Conservation (phyloP, 805 yeast genomes). For the Scheffersomyces amazonensis region DNA sequence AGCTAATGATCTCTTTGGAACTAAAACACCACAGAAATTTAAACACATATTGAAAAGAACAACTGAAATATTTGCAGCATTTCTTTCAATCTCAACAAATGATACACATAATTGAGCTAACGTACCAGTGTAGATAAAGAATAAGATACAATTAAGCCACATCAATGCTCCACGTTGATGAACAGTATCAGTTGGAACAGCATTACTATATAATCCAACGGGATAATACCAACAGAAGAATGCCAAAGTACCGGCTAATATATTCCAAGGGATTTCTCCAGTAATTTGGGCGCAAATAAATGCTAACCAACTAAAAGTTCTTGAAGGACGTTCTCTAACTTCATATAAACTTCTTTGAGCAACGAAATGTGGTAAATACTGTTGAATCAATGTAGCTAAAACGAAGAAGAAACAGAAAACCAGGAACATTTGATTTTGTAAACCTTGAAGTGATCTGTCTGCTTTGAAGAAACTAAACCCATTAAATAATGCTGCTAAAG, state of each 20-base stretch:
- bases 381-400: slow-evolving; percentile 57
- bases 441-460: slow-evolving; percentile 25
- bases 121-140: slow-evolving; percentile 54
- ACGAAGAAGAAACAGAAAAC: slow-evolving; percentile 64
- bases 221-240: slow-evolving; percentile 56
- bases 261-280: slow-evolving; percentile 66
- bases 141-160: slow-evolving; percentile 41
- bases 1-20: slow-evolving; percentile 49
- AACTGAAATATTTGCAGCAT: slow-evolving; percentile 61
- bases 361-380: slow-evolving; percentile 54
- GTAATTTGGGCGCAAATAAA: slow-evolving; percentile 60
- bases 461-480: slow-evolving; percentile 69
- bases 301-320: slow-evolving; percentile 64
- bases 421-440: slow-evolving; percentile 70
- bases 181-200: slow-evolving; percentile 16
- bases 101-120: slow-evolving; percentile 60
- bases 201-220: slow-evolving; percentile 22
- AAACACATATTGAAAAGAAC: slow-evolving; percentile 60
- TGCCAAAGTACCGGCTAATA: slow-evolving; percentile 61
- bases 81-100: slow-evolving; percentile 55
- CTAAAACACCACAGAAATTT: slow-evolving; percentile 78
- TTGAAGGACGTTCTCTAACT: slow-evolving; percentile 71
- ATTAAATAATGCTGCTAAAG: slow-evolving; percentile 53
- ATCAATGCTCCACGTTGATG: slow-evolving; percentile 57
- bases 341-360: slow-evolving; percentile 65